Evolutionary conservation across 495 filamentous ascomycete genomes (phyloP).

Genomic region (Paragyromitra xinjiangensis): DNA sequence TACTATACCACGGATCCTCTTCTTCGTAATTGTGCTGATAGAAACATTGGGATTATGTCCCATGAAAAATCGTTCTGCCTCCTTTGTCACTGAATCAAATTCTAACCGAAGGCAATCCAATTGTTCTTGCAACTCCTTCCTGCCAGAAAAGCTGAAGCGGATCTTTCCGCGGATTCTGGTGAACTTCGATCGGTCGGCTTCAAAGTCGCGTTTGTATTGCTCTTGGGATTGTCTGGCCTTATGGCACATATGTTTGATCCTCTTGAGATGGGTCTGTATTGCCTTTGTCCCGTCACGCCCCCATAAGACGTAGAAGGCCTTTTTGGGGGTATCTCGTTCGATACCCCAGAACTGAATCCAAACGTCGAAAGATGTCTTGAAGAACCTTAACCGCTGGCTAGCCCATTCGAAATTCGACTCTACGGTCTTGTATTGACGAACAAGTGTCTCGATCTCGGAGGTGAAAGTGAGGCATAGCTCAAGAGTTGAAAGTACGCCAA

Average conservation of each 20-base stretch:
- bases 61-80: constrained; percentile 10
- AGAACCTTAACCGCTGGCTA: not conserved
- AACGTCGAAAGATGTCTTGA: not conserved
- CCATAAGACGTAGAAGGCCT: constrained; percentile 9
- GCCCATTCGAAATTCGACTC: constrained; percentile 21
- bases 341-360: constrained; percentile 28
- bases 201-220: constrained; percentile 20
- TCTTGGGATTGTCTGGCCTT: not conserved
- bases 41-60: not conserved
- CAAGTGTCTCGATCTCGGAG: constrained; percentile 4
- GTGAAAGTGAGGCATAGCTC: constrained; percentile 10
- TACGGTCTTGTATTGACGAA: constrained; percentile 11
- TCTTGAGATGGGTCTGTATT: constrained; percentile 11
- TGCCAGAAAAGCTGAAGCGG: not conserved
- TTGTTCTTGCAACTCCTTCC: not conserved
- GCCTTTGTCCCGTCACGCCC: constrained; percentile 11
- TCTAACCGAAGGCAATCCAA: constrained; percentile 4
- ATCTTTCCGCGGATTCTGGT: not conserved
- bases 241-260: constrained; percentile 3
- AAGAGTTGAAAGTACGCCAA: constrained; percentile 12
- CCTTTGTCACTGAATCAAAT: constrained; percentile 8
- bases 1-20: constrained; percentile 3
- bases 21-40: not conserved
- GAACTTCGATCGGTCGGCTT: not conserved
- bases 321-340: not conserved